Conservation (phyloP, 352 stramenopile genomes). For the Aphanomyces stellatus region DNA sequence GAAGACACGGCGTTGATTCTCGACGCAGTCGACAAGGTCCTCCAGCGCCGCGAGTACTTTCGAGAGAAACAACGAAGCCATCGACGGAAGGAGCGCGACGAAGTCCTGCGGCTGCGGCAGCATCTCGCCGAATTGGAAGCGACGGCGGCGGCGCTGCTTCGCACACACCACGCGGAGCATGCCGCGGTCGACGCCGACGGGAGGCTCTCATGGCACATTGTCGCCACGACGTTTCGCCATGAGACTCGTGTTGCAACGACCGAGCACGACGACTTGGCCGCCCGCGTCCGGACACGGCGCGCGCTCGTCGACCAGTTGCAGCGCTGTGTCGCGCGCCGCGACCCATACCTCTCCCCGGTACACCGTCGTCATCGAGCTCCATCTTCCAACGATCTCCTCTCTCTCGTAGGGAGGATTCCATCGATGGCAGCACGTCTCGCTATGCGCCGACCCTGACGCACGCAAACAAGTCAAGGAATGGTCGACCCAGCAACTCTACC, state of each 20-base stretch:
- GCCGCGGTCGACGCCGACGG: no score
- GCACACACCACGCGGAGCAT: no score
- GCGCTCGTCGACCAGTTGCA: background rate
- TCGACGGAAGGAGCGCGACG: background rate
- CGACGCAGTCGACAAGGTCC: background rate
- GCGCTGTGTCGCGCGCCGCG: background rate
- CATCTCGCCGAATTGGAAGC: no score
- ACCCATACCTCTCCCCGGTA: no score
- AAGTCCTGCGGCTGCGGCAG: background rate
- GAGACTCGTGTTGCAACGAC: background rate
- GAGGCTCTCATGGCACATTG: no score
- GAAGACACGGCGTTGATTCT: background rate
- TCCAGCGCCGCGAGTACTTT: background rate
- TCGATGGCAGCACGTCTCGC: background rate
- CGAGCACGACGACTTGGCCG: background rate
- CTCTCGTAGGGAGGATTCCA: no score
- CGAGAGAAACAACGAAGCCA: background rate
- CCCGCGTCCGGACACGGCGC: background rate
- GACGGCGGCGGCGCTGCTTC: no score
- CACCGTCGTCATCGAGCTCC: no score
- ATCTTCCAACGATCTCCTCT: no score
- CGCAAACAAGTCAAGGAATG: background rate
- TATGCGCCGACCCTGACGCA: background rate
- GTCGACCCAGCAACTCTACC: background rate
- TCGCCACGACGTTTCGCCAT: no score